These are phyloP conservation scores for Moniliophthora roreri DNA, from an alignment of 1,284 basidiomycete genomes.

Conservation along the genomic window DNA sequence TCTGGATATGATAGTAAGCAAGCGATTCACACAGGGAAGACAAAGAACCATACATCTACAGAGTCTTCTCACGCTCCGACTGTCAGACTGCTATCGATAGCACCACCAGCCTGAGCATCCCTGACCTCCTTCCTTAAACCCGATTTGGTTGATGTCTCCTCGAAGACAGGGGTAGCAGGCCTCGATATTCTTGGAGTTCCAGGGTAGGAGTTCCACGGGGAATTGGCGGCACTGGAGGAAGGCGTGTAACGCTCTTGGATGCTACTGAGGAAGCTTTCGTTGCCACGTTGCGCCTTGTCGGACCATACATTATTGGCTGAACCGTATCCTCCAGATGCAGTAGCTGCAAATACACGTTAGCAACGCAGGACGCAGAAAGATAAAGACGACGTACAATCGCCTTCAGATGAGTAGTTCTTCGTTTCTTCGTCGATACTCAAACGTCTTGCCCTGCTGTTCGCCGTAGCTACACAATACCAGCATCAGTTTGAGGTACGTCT, in stretches of 20 bases:
- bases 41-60: no score
- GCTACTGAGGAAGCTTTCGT: neutral
- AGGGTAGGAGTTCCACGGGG: neutral
- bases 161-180: neutral
- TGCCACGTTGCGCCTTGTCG: neutral
- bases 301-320: neutral
- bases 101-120: neutral
- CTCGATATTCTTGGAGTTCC: neutral
- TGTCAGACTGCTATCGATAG: neutral
- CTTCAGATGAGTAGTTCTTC: neutral
- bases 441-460: neutral
- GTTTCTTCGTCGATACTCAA: slow-evolving; percentile 1
- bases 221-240: neutral
- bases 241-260: neutral
- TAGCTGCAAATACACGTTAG: neutral
- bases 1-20: no score
- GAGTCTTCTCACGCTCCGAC: neutral
- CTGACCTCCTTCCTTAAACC: neutral
- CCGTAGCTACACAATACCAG: no score
- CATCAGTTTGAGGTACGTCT: no score
- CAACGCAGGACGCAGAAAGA: neutral
- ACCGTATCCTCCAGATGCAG: neutral
- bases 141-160: neutral
- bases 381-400: neutral
- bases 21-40: no score